Percentiles rank a stretch among this genome's conserved stretches.
phyloP scores from a whole-genome alignment of 805 yeast species.

The Ogataea nonfermentans region DNA sequence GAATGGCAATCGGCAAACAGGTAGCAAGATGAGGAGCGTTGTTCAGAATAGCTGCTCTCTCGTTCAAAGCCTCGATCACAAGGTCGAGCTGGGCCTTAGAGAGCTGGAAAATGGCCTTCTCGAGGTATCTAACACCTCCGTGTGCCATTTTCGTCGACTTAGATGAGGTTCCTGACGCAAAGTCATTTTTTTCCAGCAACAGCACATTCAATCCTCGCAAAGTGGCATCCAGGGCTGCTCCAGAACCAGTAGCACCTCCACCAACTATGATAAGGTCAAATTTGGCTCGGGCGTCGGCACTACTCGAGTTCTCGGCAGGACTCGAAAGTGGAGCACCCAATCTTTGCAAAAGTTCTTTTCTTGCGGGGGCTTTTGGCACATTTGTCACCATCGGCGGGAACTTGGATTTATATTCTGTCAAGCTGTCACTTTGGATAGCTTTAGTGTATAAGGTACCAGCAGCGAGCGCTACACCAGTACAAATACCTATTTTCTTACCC shows the following conservation, averaged over 20 bases:
- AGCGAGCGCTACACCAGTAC: constrained; percentile 13
- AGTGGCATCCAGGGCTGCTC: constrained; percentile 88
- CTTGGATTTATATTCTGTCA: constrained; percentile 11
- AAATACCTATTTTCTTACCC: constrained; percentile 8
- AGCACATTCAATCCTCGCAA: constrained; percentile 90
- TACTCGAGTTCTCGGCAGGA: constrained; percentile 10
- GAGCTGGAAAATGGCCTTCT: constrained; percentile 89
- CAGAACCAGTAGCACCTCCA: constrained; percentile 96
- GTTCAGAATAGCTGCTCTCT: constrained; percentile 78
- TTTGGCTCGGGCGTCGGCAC: constrained; percentile 43
- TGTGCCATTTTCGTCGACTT: constrained; percentile 96
- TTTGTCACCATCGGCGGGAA: constrained; percentile 44
- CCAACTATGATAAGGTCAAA: constrained; percentile 87
- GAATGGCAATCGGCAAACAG: constrained; percentile 89
- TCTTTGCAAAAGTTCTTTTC: constrained; percentile 50
- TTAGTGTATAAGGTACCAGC: constrained; percentile 9
- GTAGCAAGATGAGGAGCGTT: constrained; percentile 91
- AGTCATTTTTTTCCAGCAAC: constrained; percentile 81
- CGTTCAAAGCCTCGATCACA: constrained; percentile 86
- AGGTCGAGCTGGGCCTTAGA: constrained; percentile 86
- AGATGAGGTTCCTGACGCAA: constrained; percentile 90
- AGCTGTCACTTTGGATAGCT: constrained; percentile 15
- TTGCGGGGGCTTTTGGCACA: constrained; percentile 51
- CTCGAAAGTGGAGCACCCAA: constrained; percentile 33
- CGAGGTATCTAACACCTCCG: constrained; percentile 95